Base-by-base conservation (phyloP, 371 early-diverging fungal species). In the Paraphysoderma sedebokerense region DNA sequence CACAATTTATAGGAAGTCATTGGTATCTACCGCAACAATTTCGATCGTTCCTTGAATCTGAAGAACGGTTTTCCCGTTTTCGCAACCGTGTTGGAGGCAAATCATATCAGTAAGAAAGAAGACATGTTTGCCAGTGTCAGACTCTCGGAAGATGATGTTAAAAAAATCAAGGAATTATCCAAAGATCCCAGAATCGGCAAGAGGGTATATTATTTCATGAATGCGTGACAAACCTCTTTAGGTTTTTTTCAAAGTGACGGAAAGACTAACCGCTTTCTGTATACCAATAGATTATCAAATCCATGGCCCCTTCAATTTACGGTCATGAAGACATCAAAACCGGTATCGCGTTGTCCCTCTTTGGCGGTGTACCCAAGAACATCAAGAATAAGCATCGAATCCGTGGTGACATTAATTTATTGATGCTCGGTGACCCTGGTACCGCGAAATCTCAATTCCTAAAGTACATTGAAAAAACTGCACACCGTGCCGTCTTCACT, bases 371-470 rank as follows among this genome's bases (percentile, higher is more conserved):
- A 2, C 72, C 87, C 44, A 99, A 99, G 65, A 81, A 90, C 54
- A 79, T 87, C 23, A 76, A 85, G 49, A 85, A 81, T 34, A 92
- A 93, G 63, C 92, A 92, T 59, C 69, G 81, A 22, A 79, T 97
- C 27, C 81, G 99, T 65, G 99, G 99, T 37, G 99, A 99, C 62
- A 98, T 98, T 57, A 99, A 99, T 61, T 87, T 98, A 31, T 71
- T 99, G 30, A 73, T 99, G 59, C 65, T 99, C 49, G 99, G 99
- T 55, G 99, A 99, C 65, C 99, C 99, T 7, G 99, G 99, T 56
- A 95, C 93, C 11, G 99, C 98, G 34, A 99, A 99, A 59, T 91
- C 92, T 1, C 99, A 99, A 69, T 88, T 99, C 66, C 73, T 99
- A 44, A 97, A 98, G 59, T 97, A 92, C 53, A 82, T 97, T 24